These are phyloP conservation scores for Neonectria punicea DNA, from an alignment of 2,329 filamentous ascomycete species.

Conservation along the genomic window DNA sequence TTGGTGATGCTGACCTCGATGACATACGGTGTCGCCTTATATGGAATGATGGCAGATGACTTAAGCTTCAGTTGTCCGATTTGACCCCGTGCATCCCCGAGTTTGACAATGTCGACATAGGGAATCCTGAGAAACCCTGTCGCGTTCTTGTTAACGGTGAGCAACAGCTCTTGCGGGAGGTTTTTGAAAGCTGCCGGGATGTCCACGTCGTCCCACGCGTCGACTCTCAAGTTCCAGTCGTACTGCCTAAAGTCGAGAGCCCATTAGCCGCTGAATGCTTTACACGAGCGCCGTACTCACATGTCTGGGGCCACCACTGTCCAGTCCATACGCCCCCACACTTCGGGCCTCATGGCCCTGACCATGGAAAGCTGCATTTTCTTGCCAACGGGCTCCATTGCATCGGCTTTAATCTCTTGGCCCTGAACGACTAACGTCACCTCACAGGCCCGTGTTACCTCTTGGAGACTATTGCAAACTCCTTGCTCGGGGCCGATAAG, in stretches of 20 bases:
- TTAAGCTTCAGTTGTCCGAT: conserved; percentile 39
- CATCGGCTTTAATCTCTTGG: conserved; percentile 37
- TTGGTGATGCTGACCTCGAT: conserved; percentile 48
- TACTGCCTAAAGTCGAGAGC: conserved; percentile 36
- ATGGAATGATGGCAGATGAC: conserved; percentile 44
- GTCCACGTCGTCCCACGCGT: conserved; percentile 36
- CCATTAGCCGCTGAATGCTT: conserved; percentile 17
- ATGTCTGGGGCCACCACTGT: conserved; percentile 49
- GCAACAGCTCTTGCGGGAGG: conserved; percentile 35
- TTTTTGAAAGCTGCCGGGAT: conserved; percentile 32
- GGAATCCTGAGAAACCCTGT: conserved; percentile 27
- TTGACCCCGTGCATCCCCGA: conserved; percentile 14
- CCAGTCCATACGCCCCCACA: conserved; percentile 45
- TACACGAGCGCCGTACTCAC: conserved; percentile 34
- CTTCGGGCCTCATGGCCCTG: conserved; percentile 35
- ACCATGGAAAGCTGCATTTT: conserved; percentile 37
- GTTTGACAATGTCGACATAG: conserved; percentile 22
- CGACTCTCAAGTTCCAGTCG: conserved; percentile 50
- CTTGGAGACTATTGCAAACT: conserved; percentile 27
- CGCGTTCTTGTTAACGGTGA: conserved; percentile 21
- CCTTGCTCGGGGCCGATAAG: conserved; percentile 24
- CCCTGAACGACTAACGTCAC: conserved; percentile 35
- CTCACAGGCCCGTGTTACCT: conserved; percentile 30
- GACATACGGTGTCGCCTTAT: conserved; percentile 45
- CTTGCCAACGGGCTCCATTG: conserved; percentile 14